Percentiles rank a stretch among this genome's conserved stretches.
phyloP scores from a whole-genome alignment of 169 alveolate species.

The Plasmodium adleri region DNA sequence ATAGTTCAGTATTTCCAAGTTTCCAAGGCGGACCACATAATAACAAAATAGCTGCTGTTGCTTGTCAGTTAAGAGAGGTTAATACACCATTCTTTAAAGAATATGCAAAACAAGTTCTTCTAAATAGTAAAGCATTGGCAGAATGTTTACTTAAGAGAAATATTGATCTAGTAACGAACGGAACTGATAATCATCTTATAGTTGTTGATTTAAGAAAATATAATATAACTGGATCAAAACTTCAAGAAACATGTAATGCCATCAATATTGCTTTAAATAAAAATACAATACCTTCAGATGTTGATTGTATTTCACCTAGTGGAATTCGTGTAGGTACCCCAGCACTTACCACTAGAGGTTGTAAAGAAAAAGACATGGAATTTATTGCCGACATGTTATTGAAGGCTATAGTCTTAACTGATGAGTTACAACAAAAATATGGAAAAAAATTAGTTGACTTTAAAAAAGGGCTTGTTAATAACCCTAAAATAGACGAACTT shows the following conservation, averaged over 20 bases:
- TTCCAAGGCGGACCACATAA: constrained; percentile 98
- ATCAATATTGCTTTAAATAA: constrained; percentile 89
- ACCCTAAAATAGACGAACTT: constrained; percentile 65
- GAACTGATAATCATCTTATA: constrained; percentile 95
- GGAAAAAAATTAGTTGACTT: constrained; percentile 82
- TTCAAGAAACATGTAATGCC: constrained; percentile 90
- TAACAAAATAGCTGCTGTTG: constrained; percentile 91
- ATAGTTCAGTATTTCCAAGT: constrained; percentile 97
- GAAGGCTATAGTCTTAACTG: constrained; percentile 79
- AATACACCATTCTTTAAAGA: constrained; percentile 79
- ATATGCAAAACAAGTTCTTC: constrained; percentile 84
- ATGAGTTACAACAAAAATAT: constrained; percentile 76
- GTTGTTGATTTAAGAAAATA: constrained; percentile 89
- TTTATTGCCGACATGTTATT: constrained; percentile 83
- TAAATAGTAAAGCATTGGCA: constrained; percentile 89
- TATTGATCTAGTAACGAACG: constrained; percentile 87
- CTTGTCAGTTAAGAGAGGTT: constrained; percentile 89
- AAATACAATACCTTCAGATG: constrained; percentile 90
- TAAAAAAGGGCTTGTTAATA: constrained; percentile 75
- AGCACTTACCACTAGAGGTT: constrained; percentile 95
- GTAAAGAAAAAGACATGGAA: constrained; percentile 89
- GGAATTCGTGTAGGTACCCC: constrained; percentile 97
- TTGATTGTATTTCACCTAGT: constrained; percentile 90
- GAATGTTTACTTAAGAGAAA: constrained; percentile 83
- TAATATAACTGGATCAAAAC: constrained; percentile 90